Base-by-base conservation (phyloP, 805 yeast genomes). In the Kodamaea neixiangensis region DNA sequence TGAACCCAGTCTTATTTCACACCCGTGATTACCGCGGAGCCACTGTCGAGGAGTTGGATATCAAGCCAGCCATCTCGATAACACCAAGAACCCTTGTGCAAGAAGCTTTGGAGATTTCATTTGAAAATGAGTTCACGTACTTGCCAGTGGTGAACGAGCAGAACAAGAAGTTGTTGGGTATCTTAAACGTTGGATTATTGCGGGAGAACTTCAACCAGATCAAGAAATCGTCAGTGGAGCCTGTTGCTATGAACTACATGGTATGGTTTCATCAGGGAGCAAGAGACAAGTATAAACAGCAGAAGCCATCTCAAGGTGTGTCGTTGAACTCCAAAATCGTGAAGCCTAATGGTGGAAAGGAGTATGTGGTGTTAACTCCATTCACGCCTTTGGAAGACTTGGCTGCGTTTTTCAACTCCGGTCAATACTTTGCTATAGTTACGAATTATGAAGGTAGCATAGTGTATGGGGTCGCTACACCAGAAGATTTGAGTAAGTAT, bases 391-490 rank as follows among this genome's bases (percentile, higher is more conserved):
- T 81, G 55, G 86, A 82, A 57, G 72, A 75, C 1, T 73, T 81
- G 55, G 81, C 81, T 17, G 59, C 54, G 33, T 82, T 81, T 55
- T 81, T 82, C 62, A 73, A 69, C 49, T 51, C 63, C 17, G 83
- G 80, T 14, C 68, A 75, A 53, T 79, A 72, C 54, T 79, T 82
- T 59, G 86, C 85, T 3, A 80, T 81, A n/a, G 68, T 81, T 45
- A 80, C 86, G 41, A 83, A 81, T 54, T 74, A 64, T 20, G 74
- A 74, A 44, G 76, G 81, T 4, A 72, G 72, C 54, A 76, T 80
- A 60, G 85, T 82, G 9, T 73, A 81, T 48, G 86, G 84, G 4
- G 85, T 81, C 14, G 85, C 82, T 22, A 80, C 83, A 1, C 68
- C 68, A 1, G 68, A 64, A 42, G 68, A 64, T 48, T 58, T 64